Percentiles rank a stretch among this genome's conserved stretches.
Conservation (phyloP, 805 yeast species). For the Pichia exigua region DNA sequence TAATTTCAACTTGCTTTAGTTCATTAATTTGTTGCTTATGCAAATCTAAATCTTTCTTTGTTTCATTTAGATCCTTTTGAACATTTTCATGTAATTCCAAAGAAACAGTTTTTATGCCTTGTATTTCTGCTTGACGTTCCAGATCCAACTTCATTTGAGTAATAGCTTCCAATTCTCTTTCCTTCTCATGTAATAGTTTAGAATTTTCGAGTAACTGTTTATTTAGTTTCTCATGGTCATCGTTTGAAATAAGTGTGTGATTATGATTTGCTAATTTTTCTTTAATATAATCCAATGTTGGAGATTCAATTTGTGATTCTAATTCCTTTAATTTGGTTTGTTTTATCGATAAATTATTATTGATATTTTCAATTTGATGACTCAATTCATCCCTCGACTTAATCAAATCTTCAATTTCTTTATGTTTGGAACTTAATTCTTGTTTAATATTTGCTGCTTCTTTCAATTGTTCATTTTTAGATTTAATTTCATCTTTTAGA, state of each 20-base stretch:
- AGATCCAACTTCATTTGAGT: conserved; percentile 11
- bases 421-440: not conserved
- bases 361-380: not conserved
- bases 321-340: conserved; percentile 3
- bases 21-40: conserved; percentile 3
- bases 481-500: conserved; percentile 5
- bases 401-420: conserved; percentile 5
- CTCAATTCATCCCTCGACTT: not conserved
- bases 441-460: not conserved
- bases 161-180: conserved; percentile 6
- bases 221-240: conserved; percentile 9
- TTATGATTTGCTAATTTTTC: conserved; percentile 24
- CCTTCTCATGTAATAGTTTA: conserved; percentile 2
- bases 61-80: conserved; percentile 7
- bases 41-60: conserved; percentile 2
- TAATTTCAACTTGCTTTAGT: conserved; percentile 2
- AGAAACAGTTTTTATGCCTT: conserved; percentile 10
- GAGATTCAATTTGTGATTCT: conserved; percentile 3
- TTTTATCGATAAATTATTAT: not conserved
- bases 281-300: conserved; percentile 4
- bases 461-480: not conserved
- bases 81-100: conserved; percentile 11
- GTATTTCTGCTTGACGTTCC: conserved; percentile 9
- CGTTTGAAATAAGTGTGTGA: conserved; percentile 20
- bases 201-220: conserved; percentile 3